Evolutionary conservation across 495 filamentous ascomycete species (phyloP).

Genomic region (Halenospora varia): DNA sequence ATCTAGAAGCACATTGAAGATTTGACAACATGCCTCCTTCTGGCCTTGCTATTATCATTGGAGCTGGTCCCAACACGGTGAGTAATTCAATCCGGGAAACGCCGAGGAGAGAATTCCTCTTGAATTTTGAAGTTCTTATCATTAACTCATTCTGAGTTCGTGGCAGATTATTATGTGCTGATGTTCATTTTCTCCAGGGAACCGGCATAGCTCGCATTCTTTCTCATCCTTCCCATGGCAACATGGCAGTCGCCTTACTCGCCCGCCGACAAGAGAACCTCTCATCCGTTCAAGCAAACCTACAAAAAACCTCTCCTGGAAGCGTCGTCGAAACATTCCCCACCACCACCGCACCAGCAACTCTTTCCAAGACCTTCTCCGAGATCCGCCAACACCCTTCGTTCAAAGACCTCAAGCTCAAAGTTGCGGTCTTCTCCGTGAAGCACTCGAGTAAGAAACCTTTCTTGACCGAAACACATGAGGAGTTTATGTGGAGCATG

Average conservation of each 20-base stretch:
- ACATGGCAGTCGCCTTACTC: constrained; percentile 44
- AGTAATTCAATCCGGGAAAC: constrained; percentile 3
- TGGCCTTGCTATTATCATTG: constrained; percentile 42
- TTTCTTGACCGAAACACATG: constrained; percentile 42
- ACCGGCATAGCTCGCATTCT: constrained; percentile 45
- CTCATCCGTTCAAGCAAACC: constrained; percentile 27
- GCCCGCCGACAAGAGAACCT: constrained; percentile 38
- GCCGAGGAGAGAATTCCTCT: not conserved
- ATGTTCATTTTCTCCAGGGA: constrained; percentile 29
- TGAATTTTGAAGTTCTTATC: not conserved
- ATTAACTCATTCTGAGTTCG: not conserved
- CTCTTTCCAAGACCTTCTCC: constrained; percentile 33
- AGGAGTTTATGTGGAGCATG: constrained; percentile 37
- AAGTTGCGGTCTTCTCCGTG: constrained; percentile 40
- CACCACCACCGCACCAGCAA: constrained; percentile 35
- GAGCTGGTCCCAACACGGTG: constrained; percentile 38
- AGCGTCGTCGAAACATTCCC: constrained; percentile 41
- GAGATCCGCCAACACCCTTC: constrained; percentile 36
- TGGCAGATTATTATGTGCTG: not conserved
- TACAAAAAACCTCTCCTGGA: constrained; percentile 32
- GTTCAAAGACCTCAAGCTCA: constrained; percentile 38
- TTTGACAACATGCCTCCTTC: constrained; percentile 31
- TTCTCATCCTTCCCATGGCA: constrained; percentile 41
- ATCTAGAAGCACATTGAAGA: not conserved
- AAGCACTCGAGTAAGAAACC: constrained; percentile 43